phyloP scores from a whole-genome alignment of 2,329 filamentous ascomycete genomes.

The Didymella sp. region DNA sequence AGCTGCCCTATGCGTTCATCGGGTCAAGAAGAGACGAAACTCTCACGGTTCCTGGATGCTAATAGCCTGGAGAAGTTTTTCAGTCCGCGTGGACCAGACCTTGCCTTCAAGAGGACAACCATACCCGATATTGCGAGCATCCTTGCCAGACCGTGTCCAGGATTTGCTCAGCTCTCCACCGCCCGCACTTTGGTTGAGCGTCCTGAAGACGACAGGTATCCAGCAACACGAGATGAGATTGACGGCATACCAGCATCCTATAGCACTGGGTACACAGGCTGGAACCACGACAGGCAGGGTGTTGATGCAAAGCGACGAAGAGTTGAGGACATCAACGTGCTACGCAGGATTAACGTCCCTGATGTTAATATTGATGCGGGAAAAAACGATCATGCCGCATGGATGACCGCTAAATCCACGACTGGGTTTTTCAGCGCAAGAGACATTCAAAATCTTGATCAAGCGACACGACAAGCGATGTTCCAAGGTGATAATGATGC shows the following conservation, averaged over 20 bases:
- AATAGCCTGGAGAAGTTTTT: constrained; percentile 61
- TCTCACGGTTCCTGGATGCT: constrained; percentile 75
- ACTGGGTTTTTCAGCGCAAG: constrained; percentile 51
- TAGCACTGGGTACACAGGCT: constrained; percentile 22
- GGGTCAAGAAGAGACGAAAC: constrained; percentile 65
- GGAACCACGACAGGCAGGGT: constrained; percentile 8
- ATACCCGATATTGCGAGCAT: constrained; percentile 75
- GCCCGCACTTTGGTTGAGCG: constrained; percentile 37
- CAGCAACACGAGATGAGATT: constrained; percentile 45
- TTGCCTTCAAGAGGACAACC: constrained; percentile 66
- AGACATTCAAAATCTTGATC: constrained; percentile 49
- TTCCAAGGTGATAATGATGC: constrained; percentile 29
- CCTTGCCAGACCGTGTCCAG: constrained; percentile 67
- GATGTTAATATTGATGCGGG: neutral
- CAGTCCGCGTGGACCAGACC: constrained; percentile 67
- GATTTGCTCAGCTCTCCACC: constrained; percentile 47
- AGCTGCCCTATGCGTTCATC: constrained; percentile 77
- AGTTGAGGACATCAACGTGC: constrained; percentile 23
- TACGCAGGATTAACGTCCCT: neutral
- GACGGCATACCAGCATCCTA: constrained; percentile 38
- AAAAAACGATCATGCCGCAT: constrained; percentile 17
- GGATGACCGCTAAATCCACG: constrained; percentile 23
- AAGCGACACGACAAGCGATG: constrained; percentile 42
- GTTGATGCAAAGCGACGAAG: constrained; percentile 37
- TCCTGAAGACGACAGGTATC: constrained; percentile 47